Percentiles rank a stretch among this genome's conserved stretches.
Evolutionary conservation across 2,329 filamentous ascomycete species (phyloP).

Genomic region (Exophiala xenobiotica): DNA sequence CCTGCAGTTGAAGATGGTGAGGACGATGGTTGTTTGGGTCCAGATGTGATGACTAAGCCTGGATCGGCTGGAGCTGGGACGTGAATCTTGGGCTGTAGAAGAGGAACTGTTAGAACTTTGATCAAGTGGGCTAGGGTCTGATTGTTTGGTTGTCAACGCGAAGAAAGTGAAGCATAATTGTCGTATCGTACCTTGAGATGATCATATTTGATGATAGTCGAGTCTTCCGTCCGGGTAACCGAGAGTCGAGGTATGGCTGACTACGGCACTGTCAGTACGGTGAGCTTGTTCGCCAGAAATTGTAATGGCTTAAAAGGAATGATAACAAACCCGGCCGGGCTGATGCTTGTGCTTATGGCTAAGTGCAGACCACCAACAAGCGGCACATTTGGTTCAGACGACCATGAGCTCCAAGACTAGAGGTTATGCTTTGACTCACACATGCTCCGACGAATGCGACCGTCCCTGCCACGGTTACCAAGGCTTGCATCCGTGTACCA

Average conservation of each 20-base stretch:
- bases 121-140: background rate
- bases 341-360: too few relatives aligned
- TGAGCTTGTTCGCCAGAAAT: background rate
- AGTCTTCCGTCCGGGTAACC: conserved; percentile 9
- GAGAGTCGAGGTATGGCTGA: conserved; percentile 13
- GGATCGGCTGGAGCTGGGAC: conserved; percentile 7
- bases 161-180: background rate
- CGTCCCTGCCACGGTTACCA: conserved; percentile 14
- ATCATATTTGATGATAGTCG: conserved; percentile 18
- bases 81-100: background rate
- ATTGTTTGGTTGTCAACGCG: background rate
- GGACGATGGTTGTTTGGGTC: conserved; percentile 2
- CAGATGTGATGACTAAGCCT: conserved; percentile 10
- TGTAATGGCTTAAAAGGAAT: background rate
- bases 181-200: conserved; percentile 12
- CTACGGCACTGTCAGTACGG: background rate
- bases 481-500: conserved; percentile 4
- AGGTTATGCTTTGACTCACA: too few relatives aligned
- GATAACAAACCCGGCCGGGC: background rate
- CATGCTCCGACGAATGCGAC: conserved; percentile 13
- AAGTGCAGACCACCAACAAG: too few relatives aligned
- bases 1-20: background rate
- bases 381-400: too few relatives aligned
- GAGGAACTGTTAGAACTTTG: too few relatives aligned
- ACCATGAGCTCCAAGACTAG: too few relatives aligned